Evolutionary conservation across 2,329 filamentous ascomycete species (phyloP), one percentile per base, ranked within the genome.

Genomic region (Tolypocladium sp.): DNA sequence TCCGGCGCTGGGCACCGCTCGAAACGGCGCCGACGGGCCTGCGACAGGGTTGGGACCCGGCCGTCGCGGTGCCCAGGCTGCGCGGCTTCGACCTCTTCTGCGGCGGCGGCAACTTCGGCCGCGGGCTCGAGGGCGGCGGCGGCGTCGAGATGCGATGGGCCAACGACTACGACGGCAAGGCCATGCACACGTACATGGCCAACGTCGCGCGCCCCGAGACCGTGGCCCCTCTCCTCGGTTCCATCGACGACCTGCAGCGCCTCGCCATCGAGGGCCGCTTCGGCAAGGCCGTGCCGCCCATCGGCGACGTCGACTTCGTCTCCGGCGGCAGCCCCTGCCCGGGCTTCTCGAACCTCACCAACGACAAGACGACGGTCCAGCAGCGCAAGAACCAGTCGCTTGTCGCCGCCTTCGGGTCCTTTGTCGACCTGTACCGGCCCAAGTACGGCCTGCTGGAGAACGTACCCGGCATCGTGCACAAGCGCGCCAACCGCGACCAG

Each of bases 381-480:
- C 87, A 89, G 10, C 72, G 85, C 7, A 83, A 84, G 60, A 91
- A 94, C 67, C 88, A 88, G 40, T 92, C 89, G 0, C 82, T 94
- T 37, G 82, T 94, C 0, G 90, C 89, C 0, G 89, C 89, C 0
- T 90, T 93, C 42, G 86, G 86, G 0, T 85, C 90, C 0, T 90
- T 82, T 60, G 77, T 93, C 2, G 90, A 95, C 62, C 73, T 91
- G 0, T 92, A 90, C 63, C 81, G 87, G 0, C 90, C 91, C 0
- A 78, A 82, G n/a, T 93, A 89, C 67, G 88, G 86, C 0, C 64
- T 93, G 0, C 77, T 95, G 0, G 91, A 95, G 69, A 95, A 95
- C 63, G 91, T 95, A 0, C 73, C 82, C 0, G 78, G 75, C 0
- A 90, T 93, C 74, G 80, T 88, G 0, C 79, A 74, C 54, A 74